phyloP scores from a whole-genome alignment of 441 rosid species.

The Pelargonium citronellum region DNA sequence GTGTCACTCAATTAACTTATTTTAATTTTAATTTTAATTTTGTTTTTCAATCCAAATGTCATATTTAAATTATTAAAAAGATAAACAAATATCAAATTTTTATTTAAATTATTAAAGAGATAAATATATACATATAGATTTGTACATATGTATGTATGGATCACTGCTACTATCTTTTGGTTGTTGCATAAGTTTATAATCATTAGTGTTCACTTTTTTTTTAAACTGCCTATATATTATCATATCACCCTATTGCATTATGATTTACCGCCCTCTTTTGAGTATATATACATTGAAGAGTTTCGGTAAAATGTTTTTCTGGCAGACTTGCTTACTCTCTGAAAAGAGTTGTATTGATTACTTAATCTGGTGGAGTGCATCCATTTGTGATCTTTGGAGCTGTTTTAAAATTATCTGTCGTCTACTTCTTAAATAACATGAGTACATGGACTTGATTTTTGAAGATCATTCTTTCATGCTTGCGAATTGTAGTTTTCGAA shows the following conservation, averaged over 20 bases:
- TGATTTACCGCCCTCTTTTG: background rate
- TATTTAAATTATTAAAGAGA: no score
- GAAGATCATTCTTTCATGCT: background rate
- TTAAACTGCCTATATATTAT: background rate
- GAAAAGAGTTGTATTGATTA: no score
- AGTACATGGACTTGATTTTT: background rate
- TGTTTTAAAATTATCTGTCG: background rate
- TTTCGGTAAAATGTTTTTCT: background rate
- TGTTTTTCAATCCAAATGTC: no score
- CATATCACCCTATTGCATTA: background rate
- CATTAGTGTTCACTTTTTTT: background rate
- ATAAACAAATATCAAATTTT: no score
- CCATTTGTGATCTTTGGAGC: background rate
- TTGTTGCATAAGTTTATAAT: slow-evolving; percentile 6
- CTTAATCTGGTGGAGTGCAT: no score
- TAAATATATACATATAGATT: background rate
- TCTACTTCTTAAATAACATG: background rate
- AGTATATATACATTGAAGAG: background rate
- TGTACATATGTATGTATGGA: background rate
- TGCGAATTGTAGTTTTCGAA: slow-evolving; percentile 1
- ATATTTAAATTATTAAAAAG: no score
- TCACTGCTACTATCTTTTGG: background rate
- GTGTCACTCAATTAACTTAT: no score
- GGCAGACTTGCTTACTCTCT: no score
- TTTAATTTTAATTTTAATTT: no score